phyloP scores from a whole-genome alignment of 306 rosid species.

The Sicyos baderoa region DNA sequence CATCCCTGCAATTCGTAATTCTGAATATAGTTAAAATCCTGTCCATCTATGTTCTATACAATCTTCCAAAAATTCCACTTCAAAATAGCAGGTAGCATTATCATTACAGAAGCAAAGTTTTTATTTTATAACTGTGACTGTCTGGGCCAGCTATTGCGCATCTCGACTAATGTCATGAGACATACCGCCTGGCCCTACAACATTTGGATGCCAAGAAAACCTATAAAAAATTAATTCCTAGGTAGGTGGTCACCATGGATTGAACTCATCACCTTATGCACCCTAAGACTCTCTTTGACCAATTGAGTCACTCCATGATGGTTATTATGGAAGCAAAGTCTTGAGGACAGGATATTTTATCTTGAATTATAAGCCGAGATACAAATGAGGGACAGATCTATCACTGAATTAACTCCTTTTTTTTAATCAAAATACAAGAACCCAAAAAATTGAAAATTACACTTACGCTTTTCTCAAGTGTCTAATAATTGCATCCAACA shows the following conservation, averaged over 20 bases:
- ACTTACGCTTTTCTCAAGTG: conserved; percentile 88
- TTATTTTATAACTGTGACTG: too few relatives aligned
- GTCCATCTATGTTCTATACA: conserved; percentile 9
- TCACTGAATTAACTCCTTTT: neutral
- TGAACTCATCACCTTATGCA: too few relatives aligned
- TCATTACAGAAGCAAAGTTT: neutral
- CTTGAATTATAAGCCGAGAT: neutral
- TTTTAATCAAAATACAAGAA: neutral
- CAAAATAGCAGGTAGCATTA: neutral
- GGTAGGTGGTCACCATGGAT: too few relatives aligned
- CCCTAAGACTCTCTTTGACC: too few relatives aligned
- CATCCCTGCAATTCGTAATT: conserved; percentile 53
- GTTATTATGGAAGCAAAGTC: neutral
- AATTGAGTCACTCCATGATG: too few relatives aligned
- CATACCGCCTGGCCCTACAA: too few relatives aligned
- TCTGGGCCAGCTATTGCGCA: too few relatives aligned
- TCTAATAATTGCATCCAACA: conserved; percentile 65
- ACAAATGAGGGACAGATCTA: neutral
- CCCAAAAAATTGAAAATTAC: neutral
- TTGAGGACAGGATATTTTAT: neutral
- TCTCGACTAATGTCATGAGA: too few relatives aligned
- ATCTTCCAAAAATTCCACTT: neutral
- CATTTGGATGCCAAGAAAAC: too few relatives aligned
- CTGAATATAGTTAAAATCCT: conserved; percentile 11
- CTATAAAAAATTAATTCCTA: too few relatives aligned